Conservation (phyloP, 345 rosid species). For the Orychophragmus violaceus region DNA sequence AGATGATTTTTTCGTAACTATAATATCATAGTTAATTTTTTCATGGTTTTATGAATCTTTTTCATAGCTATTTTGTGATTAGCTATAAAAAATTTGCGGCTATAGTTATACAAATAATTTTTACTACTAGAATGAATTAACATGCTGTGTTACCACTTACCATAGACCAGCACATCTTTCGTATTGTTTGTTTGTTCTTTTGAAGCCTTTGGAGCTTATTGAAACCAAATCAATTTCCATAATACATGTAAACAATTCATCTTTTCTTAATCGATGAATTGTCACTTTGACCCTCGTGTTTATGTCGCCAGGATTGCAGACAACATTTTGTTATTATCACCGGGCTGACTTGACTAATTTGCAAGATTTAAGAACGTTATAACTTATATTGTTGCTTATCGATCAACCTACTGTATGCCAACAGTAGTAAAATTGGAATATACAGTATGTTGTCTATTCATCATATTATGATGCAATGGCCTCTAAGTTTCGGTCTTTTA, state of each 20-base stretch:
- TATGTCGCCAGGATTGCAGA: background rate
- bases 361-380: background rate
- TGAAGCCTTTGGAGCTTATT: background rate
- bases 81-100: too few relatives aligned
- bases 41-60: too few relatives aligned
- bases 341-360: background rate
- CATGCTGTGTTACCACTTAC: too few relatives aligned
- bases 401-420: background rate
- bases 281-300: background rate
- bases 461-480: constrained; percentile 1
- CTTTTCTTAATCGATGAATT: background rate
- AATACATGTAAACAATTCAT: background rate
- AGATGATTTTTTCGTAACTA: too few relatives aligned
- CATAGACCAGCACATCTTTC: too few relatives aligned
- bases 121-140: too few relatives aligned
- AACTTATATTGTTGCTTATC: background rate
- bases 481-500: constrained; percentile 4
- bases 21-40: too few relatives aligned
- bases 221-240: background rate
- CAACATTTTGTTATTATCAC: background rate
- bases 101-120: too few relatives aligned
- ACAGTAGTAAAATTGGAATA: background rate
- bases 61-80: too few relatives aligned
- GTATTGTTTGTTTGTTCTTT: background rate
- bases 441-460: constrained; percentile 3